phyloP scores from a whole-genome alignment of 129 eudicot genomes.

The Chrysanthemum seticuspe region DNA sequence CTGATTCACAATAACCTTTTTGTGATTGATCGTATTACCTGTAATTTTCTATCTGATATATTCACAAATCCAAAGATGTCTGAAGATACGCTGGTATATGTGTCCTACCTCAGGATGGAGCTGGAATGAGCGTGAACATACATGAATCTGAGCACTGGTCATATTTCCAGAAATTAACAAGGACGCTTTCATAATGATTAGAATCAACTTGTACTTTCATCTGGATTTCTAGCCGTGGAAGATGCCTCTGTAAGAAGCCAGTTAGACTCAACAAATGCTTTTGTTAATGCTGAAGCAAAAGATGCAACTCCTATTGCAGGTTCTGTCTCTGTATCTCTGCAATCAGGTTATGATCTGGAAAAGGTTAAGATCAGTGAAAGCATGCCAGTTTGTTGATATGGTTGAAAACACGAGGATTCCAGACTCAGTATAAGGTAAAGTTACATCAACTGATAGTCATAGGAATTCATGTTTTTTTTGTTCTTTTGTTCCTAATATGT shows the following conservation, averaged over 20 bases:
- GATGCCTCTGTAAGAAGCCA: slow-evolving; percentile 39
- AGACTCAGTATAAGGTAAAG: slow-evolving; percentile 70
- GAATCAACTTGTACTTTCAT: slow-evolving; percentile 53
- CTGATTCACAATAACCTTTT: no score
- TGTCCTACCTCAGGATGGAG: slow-evolving; percentile 69
- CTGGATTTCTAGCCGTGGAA: slow-evolving; percentile 55
- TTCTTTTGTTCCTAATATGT: no score
- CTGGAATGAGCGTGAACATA: slow-evolving; percentile 78
- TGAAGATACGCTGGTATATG: slow-evolving; percentile 45
- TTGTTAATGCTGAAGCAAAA: slow-evolving; percentile 37
- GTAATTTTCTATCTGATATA: slow-evolving; percentile 82
- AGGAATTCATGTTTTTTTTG: no score
- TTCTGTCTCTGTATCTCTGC: slow-evolving; percentile 2
- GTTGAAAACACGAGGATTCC: slow-evolving; percentile 44
- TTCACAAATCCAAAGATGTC: slow-evolving; percentile 71
- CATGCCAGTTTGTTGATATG: slow-evolving; percentile 54
- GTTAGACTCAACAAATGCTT: no score
- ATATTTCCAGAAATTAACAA: slow-evolving; percentile 75
- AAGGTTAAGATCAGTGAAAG: slow-evolving; percentile 46
- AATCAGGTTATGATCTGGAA: slow-evolving; percentile 42
- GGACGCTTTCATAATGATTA: slow-evolving; percentile 82
- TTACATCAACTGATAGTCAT: no score
- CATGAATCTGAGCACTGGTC: slow-evolving; percentile 94
- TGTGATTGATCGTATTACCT: slow-evolving; percentile 82
- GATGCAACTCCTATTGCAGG: slow-evolving; percentile 26